Percentiles rank a stretch among this genome's conserved stretches.
phyloP scores from a whole-genome alignment of 2,329 filamentous ascomycete genomes.

The Penicillium psychrosexuale region DNA sequence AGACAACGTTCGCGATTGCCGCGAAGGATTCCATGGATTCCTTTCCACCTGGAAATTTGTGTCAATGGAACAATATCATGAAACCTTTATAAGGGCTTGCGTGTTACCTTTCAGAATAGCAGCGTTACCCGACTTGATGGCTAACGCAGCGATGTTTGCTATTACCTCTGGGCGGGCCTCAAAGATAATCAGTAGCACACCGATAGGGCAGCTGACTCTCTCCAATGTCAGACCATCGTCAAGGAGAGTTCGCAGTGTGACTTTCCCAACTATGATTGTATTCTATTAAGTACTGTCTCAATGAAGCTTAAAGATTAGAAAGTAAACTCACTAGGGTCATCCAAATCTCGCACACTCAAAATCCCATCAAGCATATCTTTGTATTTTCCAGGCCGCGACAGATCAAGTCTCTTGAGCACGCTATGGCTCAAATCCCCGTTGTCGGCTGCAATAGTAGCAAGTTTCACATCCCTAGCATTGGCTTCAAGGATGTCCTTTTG shows the following conservation, averaged over 20 bases:
- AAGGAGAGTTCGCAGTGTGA: conserved; percentile 77
- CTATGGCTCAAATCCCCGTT: conserved; percentile 75
- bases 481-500: conserved; percentile 78
- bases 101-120: conserved; percentile 81
- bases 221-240: conserved; percentile 84
- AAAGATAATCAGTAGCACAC: conserved; percentile 97
- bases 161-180: conserved; percentile 97
- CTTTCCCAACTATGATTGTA: conserved; percentile 66
- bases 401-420: conserved; percentile 81
- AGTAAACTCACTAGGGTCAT: conserved; percentile 71
- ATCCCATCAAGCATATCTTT: conserved; percentile 98
- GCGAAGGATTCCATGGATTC: conserved; percentile 95
- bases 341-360: conserved; percentile 75
- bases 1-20: conserved; percentile 83
- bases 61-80: conserved; percentile 8
- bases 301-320: background rate
- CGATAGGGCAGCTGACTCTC: conserved; percentile 88
- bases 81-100: background rate
- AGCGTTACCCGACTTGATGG: conserved; percentile 95
- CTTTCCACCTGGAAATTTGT: conserved; percentile 67
- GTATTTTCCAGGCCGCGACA: conserved; percentile 84
- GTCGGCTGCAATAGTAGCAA: conserved; percentile 69
- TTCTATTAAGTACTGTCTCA: conserved; percentile 10
- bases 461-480: conserved; percentile 77
- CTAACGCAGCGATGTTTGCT: conserved; percentile 92